Base-by-base conservation (phyloP, 371 early-diverging fungal species). In the Capillidium heterosporum region DNA sequence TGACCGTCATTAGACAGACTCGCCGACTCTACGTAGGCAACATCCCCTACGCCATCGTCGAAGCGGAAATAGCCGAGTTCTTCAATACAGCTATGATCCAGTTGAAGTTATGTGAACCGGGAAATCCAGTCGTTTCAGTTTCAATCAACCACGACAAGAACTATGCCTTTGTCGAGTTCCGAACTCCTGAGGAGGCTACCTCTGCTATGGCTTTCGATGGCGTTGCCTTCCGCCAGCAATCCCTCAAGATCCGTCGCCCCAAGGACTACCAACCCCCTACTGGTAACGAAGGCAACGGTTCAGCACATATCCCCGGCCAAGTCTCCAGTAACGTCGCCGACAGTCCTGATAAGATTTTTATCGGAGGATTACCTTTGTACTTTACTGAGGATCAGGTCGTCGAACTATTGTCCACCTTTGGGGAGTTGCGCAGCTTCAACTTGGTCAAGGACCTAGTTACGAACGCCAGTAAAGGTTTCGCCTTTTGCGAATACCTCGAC, bases 401-500 rank as follows among this genome's bases (percentile, higher is more conserved):
- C 63, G 95, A 97, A 58, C 69, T 97, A 27, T 67, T 97, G 57
- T 78, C 79, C 43, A 77, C 95, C 0, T 97, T 96, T 78, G 98
- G 97, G 51, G 85, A 87, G 63, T 68, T 97, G 32, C 74, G 80
- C 51, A 78, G 89, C 0, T 96, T 97, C 66, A 89, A 90, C 63
- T 62, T 97, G 40, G 91, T 96, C 17, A 89, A 87, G 61, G 97
- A 94, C 59, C 69, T 71, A 19, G 64, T 70, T 19, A 84, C 85
- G 0, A 83, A 85, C 1, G 64, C 77, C 42, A 93, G 93, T 40
- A 63, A 86, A 80, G 97, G 98, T 0, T 95, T 86, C 70, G 97
- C 96, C 0, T 95, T 96, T 60, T 93, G 93, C 67, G 97, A 96
- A 68, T 97, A 89, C 62, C 73, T 75, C 8, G 91, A 95, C 65